Percentiles rank a stretch among this genome's conserved stretches.
These are phyloP conservation scores for Mycena capillaripes DNA, from an alignment of 768 basidiomycete genomes.

Conservation along the genomic window DNA sequence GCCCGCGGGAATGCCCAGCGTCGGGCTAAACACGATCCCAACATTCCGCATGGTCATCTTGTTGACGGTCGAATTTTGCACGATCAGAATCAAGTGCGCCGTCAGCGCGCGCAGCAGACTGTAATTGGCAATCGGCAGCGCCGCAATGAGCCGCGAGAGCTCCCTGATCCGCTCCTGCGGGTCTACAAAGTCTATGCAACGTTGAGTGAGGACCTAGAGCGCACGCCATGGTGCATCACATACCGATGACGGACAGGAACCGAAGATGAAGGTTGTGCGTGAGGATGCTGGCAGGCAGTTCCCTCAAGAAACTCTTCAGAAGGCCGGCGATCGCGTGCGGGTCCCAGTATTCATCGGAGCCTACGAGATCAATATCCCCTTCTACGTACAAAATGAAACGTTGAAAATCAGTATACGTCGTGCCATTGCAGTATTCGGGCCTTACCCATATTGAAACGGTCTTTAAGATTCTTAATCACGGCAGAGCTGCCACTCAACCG, in stretches of 20 bases:
- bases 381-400: constrained; percentile 63
- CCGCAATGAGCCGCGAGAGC: constrained; percentile 87
- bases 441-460: constrained; percentile 92
- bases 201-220: constrained; percentile 26
- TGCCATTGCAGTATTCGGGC: constrained; percentile 20
- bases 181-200: constrained; percentile 83
- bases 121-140: constrained; percentile 93
- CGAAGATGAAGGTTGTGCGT: constrained; percentile 92
- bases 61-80: constrained; percentile 90
- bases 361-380: constrained; percentile 94
- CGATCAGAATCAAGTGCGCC: constrained; percentile 94
- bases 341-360: constrained; percentile 94
- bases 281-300: constrained; percentile 92
- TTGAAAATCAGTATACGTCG: constrained; percentile 16
- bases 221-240: constrained; percentile 46
- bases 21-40: constrained; percentile 98
- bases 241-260: constrained; percentile 95
- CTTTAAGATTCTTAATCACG: constrained; percentile 93
- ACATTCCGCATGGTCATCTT: constrained; percentile 99
- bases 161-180: constrained; percentile 90
- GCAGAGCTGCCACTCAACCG: constrained; percentile 95
- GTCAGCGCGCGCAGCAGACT: constrained; percentile 93
- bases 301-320: constrained; percentile 93
- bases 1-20: constrained; percentile 96
- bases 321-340: constrained; percentile 97